Percentiles rank a stretch among this genome's conserved stretches.
Evolutionary conservation across 2,329 filamentous ascomycete genomes (phyloP).

Genomic region (Sporothrix schenckii): DNA sequence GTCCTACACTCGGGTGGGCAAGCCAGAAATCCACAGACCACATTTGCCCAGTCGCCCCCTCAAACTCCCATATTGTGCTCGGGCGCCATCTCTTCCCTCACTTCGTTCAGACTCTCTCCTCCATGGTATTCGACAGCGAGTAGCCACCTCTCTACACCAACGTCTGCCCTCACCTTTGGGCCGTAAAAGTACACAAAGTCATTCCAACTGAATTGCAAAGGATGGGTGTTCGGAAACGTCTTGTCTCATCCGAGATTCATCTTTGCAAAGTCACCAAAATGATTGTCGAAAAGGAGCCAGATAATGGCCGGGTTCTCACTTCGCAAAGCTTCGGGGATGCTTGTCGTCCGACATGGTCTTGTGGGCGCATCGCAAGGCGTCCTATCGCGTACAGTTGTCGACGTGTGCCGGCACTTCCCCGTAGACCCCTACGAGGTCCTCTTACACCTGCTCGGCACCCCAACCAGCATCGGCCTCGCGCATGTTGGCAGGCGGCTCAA

Average conservation of each 20-base stretch:
- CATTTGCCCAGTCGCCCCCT: neutral
- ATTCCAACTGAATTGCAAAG: neutral
- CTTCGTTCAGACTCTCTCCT: neutral
- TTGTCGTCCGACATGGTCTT: neutral
- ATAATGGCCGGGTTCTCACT: neutral
- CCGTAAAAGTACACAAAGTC: constrained; percentile 18
- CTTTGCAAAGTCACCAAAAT: neutral
- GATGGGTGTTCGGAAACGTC: too few relatives aligned
- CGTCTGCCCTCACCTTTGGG: neutral
- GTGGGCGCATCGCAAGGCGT: neutral
- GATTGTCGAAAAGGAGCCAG: neutral
- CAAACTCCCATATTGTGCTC: neutral
- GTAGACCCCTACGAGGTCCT: too few relatives aligned
- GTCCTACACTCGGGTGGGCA: constrained; percentile 6
- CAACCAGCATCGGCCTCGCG: constrained; percentile 74
- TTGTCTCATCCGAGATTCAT: too few relatives aligned
- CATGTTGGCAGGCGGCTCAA: constrained; percentile 81
- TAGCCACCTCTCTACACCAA: neutral
- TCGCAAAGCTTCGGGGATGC: neutral
- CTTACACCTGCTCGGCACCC: constrained; percentile 75
- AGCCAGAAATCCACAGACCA: neutral
- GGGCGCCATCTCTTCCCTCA: neutral
- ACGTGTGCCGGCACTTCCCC: neutral
- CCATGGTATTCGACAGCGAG: neutral
- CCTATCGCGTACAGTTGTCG: neutral